Evolutionary conservation across 371 early-diverging fungal genomes (phyloP).

Genomic region (Rhizopus arrhizus): DNA sequence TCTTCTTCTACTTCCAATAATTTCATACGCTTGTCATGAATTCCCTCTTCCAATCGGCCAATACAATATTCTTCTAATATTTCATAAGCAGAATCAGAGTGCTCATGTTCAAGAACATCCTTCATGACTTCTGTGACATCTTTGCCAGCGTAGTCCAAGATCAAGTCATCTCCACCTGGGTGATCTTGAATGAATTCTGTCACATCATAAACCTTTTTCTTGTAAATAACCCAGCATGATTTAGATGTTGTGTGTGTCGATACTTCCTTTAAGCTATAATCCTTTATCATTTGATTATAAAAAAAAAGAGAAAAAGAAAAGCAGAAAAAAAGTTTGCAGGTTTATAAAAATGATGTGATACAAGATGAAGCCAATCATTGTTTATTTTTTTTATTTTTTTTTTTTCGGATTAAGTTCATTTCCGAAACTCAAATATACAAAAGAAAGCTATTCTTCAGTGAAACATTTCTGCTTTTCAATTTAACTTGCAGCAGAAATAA

Average conservation of each 20-base stretch:
- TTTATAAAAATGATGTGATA: neutral
- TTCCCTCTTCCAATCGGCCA: slow-evolving; percentile 55
- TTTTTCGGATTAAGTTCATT: neutral
- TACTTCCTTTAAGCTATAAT: slow-evolving; percentile 18
- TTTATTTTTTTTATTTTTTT: neutral
- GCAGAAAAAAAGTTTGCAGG: neutral
- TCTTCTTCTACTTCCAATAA: slow-evolving; percentile 43
- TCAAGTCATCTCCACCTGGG: slow-evolving; percentile 78
- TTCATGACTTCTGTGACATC: slow-evolving; percentile 73
- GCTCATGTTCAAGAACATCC: slow-evolving; percentile 78
- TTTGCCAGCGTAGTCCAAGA: slow-evolving; percentile 74
- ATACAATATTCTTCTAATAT: slow-evolving; percentile 79
- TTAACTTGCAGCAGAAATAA: too few relatives aligned
- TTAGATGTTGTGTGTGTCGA: slow-evolving; percentile 22
- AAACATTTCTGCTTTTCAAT: too few relatives aligned
- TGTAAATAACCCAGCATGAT: slow-evolving; percentile 72
- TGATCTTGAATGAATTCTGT: slow-evolving; percentile 81
- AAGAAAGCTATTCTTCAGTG: too few relatives aligned
- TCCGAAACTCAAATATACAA: neutral
- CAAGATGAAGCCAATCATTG: neutral
- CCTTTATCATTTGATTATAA: neutral
- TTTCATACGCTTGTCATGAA: slow-evolving; percentile 36
- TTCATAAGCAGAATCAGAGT: slow-evolving; percentile 83
- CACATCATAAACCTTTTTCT: slow-evolving; percentile 81
- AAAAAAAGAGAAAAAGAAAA: neutral